These are phyloP conservation scores for Coprinopsis cinerea DNA, from an alignment of 768 basidiomycete genomes.

Conservation along the genomic window DNA sequence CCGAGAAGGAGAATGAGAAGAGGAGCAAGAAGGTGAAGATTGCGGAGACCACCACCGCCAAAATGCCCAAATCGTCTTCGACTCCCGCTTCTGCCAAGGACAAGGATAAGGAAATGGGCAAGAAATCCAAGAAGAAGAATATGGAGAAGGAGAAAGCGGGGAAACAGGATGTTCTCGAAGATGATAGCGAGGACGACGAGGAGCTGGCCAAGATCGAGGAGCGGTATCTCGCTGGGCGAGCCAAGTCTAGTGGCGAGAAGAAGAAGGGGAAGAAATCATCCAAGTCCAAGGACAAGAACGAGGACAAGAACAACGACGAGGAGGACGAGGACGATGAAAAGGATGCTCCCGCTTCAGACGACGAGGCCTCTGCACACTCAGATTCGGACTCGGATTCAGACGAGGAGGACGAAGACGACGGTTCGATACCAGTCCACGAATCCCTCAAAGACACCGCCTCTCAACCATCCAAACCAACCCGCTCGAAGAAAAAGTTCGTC, in stretches of 20 bases:
- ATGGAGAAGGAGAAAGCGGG: conserved; percentile 10
- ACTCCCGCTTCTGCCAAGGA: too few relatives aligned
- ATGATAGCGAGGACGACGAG: conserved; percentile 26
- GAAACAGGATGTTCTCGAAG: conserved; percentile 16
- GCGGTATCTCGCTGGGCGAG: conserved; percentile 16
- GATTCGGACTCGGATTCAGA: too few relatives aligned
- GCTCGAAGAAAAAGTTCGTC: conserved; percentile 37
- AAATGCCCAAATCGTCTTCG: too few relatives aligned
- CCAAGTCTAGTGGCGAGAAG: neutral
- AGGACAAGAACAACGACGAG: conserved; percentile 10
- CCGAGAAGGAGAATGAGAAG: neutral
- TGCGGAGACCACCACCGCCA: conserved; percentile 3
- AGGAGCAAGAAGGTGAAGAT: conserved; percentile 5
- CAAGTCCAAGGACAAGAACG: neutral
- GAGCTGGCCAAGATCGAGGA: conserved; percentile 28
- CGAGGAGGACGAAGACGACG: conserved; percentile 17
- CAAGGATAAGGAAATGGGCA: conserved; percentile 10
- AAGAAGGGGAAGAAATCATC: neutral
- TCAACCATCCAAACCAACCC: conserved; percentile 15
- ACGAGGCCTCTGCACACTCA: too few relatives aligned
- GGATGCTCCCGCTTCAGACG: conserved; percentile 11
- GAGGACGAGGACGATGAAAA: conserved; percentile 22
- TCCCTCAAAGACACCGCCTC: conserved; percentile 36
- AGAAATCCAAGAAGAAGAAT: conserved; percentile 15
- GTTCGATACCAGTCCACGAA: conserved; percentile 54